Evolutionary conservation across 208 protist genomes (phyloP).

Genomic region (Acanthamoeba sp.): DNA sequence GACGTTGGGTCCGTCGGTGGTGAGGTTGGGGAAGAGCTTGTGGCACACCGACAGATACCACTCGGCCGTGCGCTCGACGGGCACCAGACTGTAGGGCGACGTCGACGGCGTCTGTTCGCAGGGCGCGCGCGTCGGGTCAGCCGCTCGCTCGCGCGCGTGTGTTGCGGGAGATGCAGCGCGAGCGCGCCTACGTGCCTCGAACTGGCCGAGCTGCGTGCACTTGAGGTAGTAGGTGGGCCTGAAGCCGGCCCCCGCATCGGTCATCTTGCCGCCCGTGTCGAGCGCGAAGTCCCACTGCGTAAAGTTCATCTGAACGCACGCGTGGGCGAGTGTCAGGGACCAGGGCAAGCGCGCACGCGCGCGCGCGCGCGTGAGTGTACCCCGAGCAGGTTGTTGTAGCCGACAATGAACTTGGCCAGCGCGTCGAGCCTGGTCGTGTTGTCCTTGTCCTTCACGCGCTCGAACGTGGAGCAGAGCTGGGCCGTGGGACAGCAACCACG

Average conservation of each 20-base stretch:
- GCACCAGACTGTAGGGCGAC: constrained; percentile 9
- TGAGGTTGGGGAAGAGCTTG: constrained; percentile 44
- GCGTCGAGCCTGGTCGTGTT: constrained; percentile 11
- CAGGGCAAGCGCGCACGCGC: not conserved
- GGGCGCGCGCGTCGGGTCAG: not conserved
- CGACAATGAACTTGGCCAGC: not conserved
- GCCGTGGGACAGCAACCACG: too few species aligned
- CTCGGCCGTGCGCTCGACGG: not conserved
- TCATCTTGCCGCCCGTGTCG: not conserved
- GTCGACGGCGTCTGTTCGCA: not conserved
- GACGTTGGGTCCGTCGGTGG: not conserved
- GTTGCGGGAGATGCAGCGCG: not conserved
- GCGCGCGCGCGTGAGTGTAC: too few species aligned
- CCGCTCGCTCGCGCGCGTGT: not conserved
- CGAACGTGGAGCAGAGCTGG: constrained; percentile 31
- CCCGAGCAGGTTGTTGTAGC: not conserved
- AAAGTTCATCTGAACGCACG: constrained; percentile 1
- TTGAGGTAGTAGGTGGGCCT: constrained; percentile 74
- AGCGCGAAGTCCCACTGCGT: constrained; percentile 49
- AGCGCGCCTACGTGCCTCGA: constrained; percentile 21
- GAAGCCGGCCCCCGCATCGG: not conserved
- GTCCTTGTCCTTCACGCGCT: not conserved
- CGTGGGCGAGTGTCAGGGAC: not conserved
- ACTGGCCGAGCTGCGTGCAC: constrained; percentile 70
- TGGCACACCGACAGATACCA: constrained; percentile 65